Conservation (phyloP, 805 yeast species). For the Peterozyma xylosa region DNA sequence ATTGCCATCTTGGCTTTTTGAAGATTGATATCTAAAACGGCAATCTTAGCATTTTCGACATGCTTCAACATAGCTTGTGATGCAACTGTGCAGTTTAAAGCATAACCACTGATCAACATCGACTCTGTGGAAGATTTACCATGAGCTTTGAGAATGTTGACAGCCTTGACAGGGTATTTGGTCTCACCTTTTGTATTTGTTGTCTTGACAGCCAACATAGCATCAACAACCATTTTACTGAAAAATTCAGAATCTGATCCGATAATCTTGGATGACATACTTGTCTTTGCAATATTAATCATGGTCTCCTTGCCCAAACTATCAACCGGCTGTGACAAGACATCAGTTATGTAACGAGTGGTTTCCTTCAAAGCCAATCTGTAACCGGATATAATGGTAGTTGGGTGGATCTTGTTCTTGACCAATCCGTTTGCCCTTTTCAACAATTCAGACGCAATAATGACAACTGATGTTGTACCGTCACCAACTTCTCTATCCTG, state of each 20-base stretch:
- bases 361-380: conserved; percentile 92
- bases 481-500: conserved; percentile 99
- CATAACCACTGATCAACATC: conserved; percentile 84
- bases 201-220: conserved; percentile 91
- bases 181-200: conserved; percentile 80
- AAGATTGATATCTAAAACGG: conserved; percentile 83
- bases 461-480: conserved; percentile 96
- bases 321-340: conserved; percentile 74
- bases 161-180: conserved; percentile 95
- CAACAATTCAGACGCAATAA: conserved; percentile 87
- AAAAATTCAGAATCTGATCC: conserved; percentile 92
- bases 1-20: conserved; percentile 97
- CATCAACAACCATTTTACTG: conserved; percentile 86
- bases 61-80: conserved; percentile 91
- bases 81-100: conserved; percentile 93
- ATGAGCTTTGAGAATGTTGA: conserved; percentile 91
- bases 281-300: conserved; percentile 88
- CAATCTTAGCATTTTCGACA: conserved; percentile 68
- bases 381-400: conserved; percentile 95
- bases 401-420: conserved; percentile 91
- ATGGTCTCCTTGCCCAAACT: conserved; percentile 76
- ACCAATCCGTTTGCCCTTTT: conserved; percentile 92
- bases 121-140: conserved; percentile 92
- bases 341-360: conserved; percentile 76
- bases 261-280: conserved; percentile 94